Evolutionary conservation across 441 rosid species (phyloP), one percentile per base, ranked within the genome.

Genomic region (Arabidopsis hybrid): DNA sequence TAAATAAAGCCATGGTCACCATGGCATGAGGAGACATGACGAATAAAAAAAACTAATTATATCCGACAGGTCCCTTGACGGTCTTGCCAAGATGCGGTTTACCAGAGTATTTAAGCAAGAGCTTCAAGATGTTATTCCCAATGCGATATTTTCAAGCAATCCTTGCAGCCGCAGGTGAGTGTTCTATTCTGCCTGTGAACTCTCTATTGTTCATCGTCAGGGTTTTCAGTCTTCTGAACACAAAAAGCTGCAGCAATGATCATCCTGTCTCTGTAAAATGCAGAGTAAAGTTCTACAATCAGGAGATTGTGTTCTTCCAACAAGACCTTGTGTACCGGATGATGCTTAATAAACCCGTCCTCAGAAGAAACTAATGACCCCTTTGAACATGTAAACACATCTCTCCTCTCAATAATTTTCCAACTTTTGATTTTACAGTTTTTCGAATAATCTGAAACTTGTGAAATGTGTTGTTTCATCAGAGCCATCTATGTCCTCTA

Each of bases 401-500:
- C 6, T 17, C 53, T 49, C 2, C 12, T 49, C 53, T 16, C 6
- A 5, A 17, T 49, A 8, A 49, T 1, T 17, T 49, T 8, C 12
- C 29, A 46, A 14, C 21, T 14, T 14, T 46, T 46, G 51, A 14
- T 2, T 46, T 46, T 1, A 46, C 18, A 46, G 18, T 14, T 46
- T 46, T 46, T 2, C 18, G 10, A n/a, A 14, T 14, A 6, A 46
- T 46, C 18, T 46, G 21, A 14, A 46, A 46, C 21, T 46, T 46
- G 51, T 39, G 31, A 17, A 50, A 17, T 50, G 13, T 4, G 6
- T 8, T 1, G 55, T 12, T 50, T 16, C 53, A 49, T 17, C 53
- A 49, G 26, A 49, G 53, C 53, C 53, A 49, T 49, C 26, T 49
- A 17, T 17, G 53, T 49, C 53, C 53, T 7, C 29, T 49, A 17